Evolutionary conservation across 345 rosid genomes (phyloP).

Genomic region (Cardamine occulta): DNA sequence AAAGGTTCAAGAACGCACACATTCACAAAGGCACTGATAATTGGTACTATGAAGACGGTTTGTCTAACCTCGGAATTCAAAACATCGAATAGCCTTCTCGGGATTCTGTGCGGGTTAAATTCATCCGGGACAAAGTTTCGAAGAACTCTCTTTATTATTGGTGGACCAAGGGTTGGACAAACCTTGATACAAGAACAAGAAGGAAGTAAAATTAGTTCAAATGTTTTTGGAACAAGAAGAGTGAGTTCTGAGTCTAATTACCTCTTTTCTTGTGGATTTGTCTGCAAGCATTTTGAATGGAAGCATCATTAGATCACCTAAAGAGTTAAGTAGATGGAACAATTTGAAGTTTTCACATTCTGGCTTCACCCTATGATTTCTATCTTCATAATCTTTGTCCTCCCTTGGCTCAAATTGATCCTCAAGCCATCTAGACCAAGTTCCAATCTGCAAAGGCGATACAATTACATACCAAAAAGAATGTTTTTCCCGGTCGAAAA

Average conservation of each 20-base stretch:
- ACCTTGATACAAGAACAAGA: slow-evolving; percentile 52
- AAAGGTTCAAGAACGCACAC: slow-evolving; percentile 16
- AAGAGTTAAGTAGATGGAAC: slow-evolving; percentile 75
- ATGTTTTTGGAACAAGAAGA: slow-evolving; percentile 6
- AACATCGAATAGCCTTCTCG: slow-evolving; percentile 63
- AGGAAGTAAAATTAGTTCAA: slow-evolving; percentile 15
- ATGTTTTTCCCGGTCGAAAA: not conserved
- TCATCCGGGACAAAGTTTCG: slow-evolving; percentile 84
- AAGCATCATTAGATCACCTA: slow-evolving; percentile 97
- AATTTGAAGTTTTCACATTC: slow-evolving; percentile 62
- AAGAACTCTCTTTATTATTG: slow-evolving; percentile 66
- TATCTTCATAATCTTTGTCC: slow-evolving; percentile 35
- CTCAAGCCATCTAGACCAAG: slow-evolving; percentile 95
- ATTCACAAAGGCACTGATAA: not conserved
- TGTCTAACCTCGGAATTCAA: slow-evolving; percentile 71
- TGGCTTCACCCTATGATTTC: slow-evolving; percentile 37
- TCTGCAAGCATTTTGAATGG: slow-evolving; percentile 87
- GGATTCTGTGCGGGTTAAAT: slow-evolving; percentile 78
- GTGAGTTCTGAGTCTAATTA: slow-evolving; percentile 27
- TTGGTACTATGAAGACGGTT: not conserved
- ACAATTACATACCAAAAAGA: slow-evolving; percentile 18
- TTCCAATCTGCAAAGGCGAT: slow-evolving; percentile 62
- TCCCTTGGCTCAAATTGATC: slow-evolving; percentile 80
- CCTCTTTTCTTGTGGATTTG: slow-evolving; percentile 79
- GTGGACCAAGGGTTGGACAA: slow-evolving; percentile 73